These are phyloP conservation scores for Nymphaea colorata DNA, from an alignment of 164 flowering plant species.

Conservation along the genomic window DNA sequence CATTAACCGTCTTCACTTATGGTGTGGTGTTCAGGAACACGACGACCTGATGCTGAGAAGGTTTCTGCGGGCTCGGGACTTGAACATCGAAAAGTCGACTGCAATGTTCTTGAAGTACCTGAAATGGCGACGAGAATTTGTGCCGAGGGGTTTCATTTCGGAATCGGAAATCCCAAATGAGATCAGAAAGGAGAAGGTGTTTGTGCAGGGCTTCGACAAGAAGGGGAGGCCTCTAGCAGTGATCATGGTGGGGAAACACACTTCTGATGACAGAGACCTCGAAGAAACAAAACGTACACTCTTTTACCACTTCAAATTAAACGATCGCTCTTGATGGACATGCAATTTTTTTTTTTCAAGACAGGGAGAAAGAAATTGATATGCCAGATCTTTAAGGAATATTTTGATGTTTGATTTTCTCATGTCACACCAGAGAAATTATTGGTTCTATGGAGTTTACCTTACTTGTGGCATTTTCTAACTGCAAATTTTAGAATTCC, in stretches of 20 bases:
- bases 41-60: constrained; percentile 57
- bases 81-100: constrained; percentile 48
- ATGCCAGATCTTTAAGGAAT: no score
- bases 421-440: no score
- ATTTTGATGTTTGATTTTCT: no score
- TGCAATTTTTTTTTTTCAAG: no score
- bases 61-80: constrained; percentile 67
- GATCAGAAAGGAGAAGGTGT: constrained; percentile 51
- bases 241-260: neutral
- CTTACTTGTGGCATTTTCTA: no score
- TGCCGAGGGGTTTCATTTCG: constrained; percentile 47
- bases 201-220: constrained; percentile 58
- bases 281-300: neutral
- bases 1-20: neutral
- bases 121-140: constrained; percentile 44
- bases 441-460: no score
- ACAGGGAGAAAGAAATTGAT: no score
- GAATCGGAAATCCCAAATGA: constrained; percentile 33
- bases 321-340: no score
- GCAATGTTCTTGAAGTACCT: constrained; percentile 43
- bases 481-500: no score
- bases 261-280: neutral
- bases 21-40: constrained; percentile 27
- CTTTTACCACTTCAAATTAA: no score
- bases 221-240: constrained; percentile 49